Percentiles rank a stretch among this genome's conserved stretches.
Evolutionary conservation across 2,329 filamentous ascomycete genomes (phyloP).

Genomic region (Alternaria alternata): DNA sequence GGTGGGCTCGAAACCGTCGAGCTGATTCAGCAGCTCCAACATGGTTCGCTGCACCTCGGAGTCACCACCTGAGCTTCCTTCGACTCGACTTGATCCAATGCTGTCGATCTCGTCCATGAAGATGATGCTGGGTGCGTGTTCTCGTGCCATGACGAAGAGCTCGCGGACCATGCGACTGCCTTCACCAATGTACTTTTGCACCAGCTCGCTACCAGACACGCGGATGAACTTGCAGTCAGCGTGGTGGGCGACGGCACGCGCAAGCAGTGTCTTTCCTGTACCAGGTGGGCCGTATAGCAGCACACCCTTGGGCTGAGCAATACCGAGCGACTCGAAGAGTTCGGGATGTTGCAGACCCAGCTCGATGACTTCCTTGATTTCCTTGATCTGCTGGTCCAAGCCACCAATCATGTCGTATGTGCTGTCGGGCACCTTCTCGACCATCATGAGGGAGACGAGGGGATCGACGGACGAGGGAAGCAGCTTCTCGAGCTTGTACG

Average conservation of each 20-base stretch:
- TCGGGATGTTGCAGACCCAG: constrained; percentile 97
- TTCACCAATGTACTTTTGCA: constrained; percentile 99
- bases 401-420: constrained; percentile 99
- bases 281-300: constrained; percentile 95
- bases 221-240: constrained; percentile 99
- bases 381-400: constrained; percentile 98
- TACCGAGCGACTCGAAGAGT: constrained; percentile 98
- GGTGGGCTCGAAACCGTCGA: constrained; percentile 97
- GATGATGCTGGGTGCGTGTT: constrained; percentile 98
- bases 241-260: constrained; percentile 95
- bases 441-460: constrained; percentile 99
- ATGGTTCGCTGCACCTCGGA: constrained; percentile 98
- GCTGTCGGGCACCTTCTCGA: constrained; percentile 98
- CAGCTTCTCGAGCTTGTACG: constrained; percentile 99
- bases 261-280: constrained; percentile 95
- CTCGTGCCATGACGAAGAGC: constrained; percentile 98
- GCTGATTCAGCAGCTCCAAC: constrained; percentile 96
- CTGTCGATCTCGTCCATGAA: constrained; percentile 99
- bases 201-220: constrained; percentile 92
- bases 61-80: constrained; percentile 93
- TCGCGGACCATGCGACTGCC: constrained; percentile 98
- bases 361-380: constrained; percentile 99
- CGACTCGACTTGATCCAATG: constrained; percentile 95
- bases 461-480: constrained; percentile 97
- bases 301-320: constrained; percentile 97